A percentile compares a stretch with the other conserved stretches of the same genome.
Conservation (phyloP, 169 alveolate genomes). For the Eimeria praecox region DNA sequence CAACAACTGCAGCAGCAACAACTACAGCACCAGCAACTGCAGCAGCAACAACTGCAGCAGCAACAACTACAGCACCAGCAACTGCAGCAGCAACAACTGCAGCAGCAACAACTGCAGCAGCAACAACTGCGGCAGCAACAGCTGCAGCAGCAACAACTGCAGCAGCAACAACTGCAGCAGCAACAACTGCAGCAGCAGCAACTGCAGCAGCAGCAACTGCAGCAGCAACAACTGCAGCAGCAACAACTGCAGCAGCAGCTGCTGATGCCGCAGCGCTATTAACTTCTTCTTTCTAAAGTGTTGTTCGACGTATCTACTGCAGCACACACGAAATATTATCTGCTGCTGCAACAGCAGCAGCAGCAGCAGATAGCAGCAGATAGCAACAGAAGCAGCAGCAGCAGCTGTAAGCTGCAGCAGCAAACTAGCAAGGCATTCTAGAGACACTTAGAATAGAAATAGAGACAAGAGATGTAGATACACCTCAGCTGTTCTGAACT, state of each 20-base stretch:
- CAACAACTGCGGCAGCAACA: background rate
- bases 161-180: slow-evolving; percentile 3
- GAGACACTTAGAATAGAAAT: background rate
- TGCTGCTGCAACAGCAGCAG: background rate
- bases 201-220: slow-evolving; percentile 19
- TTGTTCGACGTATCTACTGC: background rate
- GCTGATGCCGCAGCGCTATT: slow-evolving; percentile 58
- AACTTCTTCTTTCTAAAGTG: slow-evolving; percentile 4
- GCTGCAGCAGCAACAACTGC: background rate
- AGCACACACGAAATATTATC: no score
- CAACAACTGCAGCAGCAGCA: slow-evolving; percentile 7
- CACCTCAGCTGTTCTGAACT: background rate
- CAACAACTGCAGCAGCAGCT: slow-evolving; percentile 22
- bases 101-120: slow-evolving; percentile 42
- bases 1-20: slow-evolving; percentile 9
- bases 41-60: slow-evolving; percentile 11
- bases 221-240: slow-evolving; percentile 12
- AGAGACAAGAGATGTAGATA: background rate
- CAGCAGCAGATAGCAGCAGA: background rate
- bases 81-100: slow-evolving; percentile 15
- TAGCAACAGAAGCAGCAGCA: background rate
- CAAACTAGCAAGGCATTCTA: slow-evolving; percentile 3
- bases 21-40: background rate
- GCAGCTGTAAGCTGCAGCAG: background rate
- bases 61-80: slow-evolving; percentile 1